Evolutionary conservation across 2,329 filamentous ascomycete species (phyloP).

Genomic region (Colletotrichum sp.): DNA sequence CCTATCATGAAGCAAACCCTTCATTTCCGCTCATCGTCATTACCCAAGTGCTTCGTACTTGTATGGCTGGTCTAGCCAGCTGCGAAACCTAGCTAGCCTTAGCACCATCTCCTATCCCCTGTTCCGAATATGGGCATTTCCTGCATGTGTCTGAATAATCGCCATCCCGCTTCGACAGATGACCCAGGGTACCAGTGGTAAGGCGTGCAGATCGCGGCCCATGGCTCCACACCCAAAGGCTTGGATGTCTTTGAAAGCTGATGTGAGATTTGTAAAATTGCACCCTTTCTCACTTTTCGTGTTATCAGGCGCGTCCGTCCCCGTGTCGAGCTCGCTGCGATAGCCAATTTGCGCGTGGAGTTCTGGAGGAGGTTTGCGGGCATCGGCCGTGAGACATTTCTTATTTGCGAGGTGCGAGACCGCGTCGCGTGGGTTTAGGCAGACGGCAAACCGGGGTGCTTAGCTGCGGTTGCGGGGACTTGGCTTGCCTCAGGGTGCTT

Average conservation of each 20-base stretch:
- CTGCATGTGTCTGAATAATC: slow-evolving; percentile 16
- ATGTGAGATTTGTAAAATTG: neutral
- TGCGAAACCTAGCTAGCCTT: neutral
- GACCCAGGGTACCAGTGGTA: neutral
- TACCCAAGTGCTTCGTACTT: neutral
- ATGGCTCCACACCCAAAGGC: neutral
- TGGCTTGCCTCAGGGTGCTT: neutral
- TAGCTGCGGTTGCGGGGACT: neutral
- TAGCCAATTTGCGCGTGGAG: neutral
- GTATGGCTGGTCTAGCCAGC: neutral
- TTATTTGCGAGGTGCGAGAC: neutral
- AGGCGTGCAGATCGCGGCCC: neutral
- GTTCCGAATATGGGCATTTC: neutral
- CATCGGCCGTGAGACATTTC: neutral
- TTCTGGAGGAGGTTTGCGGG: neutral
- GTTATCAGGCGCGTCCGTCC: neutral
- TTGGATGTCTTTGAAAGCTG: neutral
- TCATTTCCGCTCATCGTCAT: neutral
- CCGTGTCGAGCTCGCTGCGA: neutral
- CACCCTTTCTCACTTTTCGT: neutral
- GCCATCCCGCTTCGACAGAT: neutral
- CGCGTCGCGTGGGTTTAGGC: neutral
- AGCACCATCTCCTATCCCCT: neutral
- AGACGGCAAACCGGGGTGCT: neutral
- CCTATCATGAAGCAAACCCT: neutral